Base-by-base conservation (phyloP, 768 basidiomycete genomes). In the Leccinum subgranulosum region DNA sequence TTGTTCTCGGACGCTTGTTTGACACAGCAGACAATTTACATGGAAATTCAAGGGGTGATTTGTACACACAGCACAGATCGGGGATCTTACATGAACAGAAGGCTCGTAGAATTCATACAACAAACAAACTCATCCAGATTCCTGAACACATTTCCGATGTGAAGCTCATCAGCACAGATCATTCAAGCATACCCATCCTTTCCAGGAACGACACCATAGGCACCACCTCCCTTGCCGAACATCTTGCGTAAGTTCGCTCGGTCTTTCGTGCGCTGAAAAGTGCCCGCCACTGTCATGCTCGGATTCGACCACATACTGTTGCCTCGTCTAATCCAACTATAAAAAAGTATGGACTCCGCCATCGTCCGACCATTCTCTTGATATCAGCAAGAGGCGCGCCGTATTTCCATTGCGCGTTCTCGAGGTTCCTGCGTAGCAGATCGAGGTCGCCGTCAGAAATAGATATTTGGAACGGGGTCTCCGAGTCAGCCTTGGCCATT, bases 271-370 rank as follows among this genome's bases (percentile, higher is more conserved):
- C 0, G 84, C 77, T 12, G 83, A 80, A 62, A 87, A 86, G 66
- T 86, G 85, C 1, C 85, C 84, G 5, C 85, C 84, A 10, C 65
- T 66, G 1, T 72, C 70, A 52, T 86, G 84, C 11, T 76, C 70
- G 3, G 75, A 69, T 58, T 80, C 75, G 48, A 81, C 84, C 4
- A 84, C 79, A 80, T 51, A 62, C 69, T 8, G 4, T 15, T 15
- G 25, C 46, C 11, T 25, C 46, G 46, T 9, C 46, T 23, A 5
- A 48, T 11, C 46, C 25, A 48, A 28, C 46, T 48, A 6, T 25
- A 57, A 1, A 21, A n/a, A 25, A 49, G 57, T 78, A 85, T 0
- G 76, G 79, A 51, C 74, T 67, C 61, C 74, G 76, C 85, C 85
- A 87, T 41, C 75, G 71, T 5, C 68, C 71, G 0, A 77, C 72